A percentile compares a stretch with the other conserved stretches of the same genome.
These are phyloP conservation scores for Chlorella sp. DNA, from an alignment of 139 green algal species.

Conservation along the genomic window DNA sequence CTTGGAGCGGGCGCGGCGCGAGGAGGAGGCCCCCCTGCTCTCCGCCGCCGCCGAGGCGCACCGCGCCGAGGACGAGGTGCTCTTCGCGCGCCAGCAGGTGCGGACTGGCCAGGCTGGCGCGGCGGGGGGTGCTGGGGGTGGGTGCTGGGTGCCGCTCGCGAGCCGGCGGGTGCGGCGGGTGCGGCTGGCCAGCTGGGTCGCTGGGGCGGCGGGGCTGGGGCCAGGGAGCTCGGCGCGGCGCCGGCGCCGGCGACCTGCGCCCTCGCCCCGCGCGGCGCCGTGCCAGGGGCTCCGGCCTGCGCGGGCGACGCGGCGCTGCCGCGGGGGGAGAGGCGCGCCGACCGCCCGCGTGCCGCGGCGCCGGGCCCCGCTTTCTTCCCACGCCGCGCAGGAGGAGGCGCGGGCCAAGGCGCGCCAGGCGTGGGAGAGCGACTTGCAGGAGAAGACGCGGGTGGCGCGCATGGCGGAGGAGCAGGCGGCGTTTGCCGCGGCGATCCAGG, in stretches of 20 bases:
- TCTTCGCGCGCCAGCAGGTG: neutral
- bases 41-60: constrained; percentile 41
- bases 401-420: constrained; percentile 58
- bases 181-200: neutral
- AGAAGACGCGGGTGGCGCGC: constrained; percentile 75
- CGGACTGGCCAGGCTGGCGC: neutral
- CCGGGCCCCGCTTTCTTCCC: neutral
- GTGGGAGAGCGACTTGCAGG: constrained; percentile 84
- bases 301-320: too few species aligned
- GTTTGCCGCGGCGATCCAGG: constrained; percentile 43
- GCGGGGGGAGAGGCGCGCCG: too few species aligned
- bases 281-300: too few species aligned
- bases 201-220: neutral
- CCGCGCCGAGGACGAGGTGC: constrained; percentile 34
- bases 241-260: neutral
- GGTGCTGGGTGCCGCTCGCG: neutral
- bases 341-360: neutral
- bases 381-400: constrained; percentile 39
- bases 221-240: neutral
- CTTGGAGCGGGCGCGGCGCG: constrained; percentile 89
- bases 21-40: constrained; percentile 88
- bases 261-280: too few species aligned
- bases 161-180: neutral
- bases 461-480: constrained; percentile 53
- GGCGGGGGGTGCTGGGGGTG: neutral